Base-by-base conservation (phyloP, 305 asterid species). In the Caryopteris hybrid region DNA sequence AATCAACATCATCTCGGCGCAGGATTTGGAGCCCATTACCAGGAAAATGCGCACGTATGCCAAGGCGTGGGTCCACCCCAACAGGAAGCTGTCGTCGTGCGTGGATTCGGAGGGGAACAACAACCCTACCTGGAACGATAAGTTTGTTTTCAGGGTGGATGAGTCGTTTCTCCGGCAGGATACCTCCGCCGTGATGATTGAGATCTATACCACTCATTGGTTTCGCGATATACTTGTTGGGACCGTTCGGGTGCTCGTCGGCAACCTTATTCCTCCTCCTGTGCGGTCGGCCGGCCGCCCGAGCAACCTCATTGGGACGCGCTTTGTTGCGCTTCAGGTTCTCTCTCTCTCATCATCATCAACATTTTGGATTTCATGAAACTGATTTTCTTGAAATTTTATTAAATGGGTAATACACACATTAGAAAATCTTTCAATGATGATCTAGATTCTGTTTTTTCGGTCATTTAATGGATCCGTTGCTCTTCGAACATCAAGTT, bases 81-180 rank as follows among this genome's bases (percentile, higher is more conserved):
- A 51, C 29, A 62, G 98, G 18, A 88, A 86, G 77, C 85, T 92
- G 2, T 64, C 88, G 13, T 83, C 87, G 31, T 82, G 86, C 42
- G 82, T 86, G 6, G 96, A 92, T 48, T 0, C 64, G 0, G 88
- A 84, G 46, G 96, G 96, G 16, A 81, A 78, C 55, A 81, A 77
- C 59, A 88, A 82, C 20, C 96, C 98, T 0, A 88, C 96, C 2
- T 92, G 98, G 98, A 92, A 92, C 25, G 98, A 92, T 2, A 92
- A 92, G 62, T 89, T 92, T 74, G 98, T 92, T 12, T 92, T 89
- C 68, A 76, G 90, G 79, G 96, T 92, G 52, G 94, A 88, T 59
- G 96, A 92, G n/a, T 91, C 86, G 1, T 92, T 87, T 53, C 92
- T 92, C 50, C 73, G 63, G 0, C 77, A 51, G 8, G 98, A 92